These are phyloP conservation scores for Cucurbita moschata DNA, from an alignment of 306 rosid genomes.

Conservation along the genomic window DNA sequence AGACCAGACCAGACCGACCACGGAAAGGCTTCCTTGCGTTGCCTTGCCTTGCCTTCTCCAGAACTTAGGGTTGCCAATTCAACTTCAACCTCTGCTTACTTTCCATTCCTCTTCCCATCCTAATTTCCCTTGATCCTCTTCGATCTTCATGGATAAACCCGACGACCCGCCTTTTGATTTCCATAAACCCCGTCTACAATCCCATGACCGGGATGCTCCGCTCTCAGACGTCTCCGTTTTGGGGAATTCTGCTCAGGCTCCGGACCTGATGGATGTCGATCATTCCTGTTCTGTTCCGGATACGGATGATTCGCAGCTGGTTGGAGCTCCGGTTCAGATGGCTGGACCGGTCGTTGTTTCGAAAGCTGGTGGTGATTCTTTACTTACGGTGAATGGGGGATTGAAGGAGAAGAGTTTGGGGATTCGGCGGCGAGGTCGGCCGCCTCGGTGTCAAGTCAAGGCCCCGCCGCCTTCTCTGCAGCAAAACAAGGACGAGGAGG, in stretches of 20 bases:
- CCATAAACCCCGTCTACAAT: background rate
- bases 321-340: background rate
- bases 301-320: background rate
- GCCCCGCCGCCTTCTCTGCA: constrained; percentile 17
- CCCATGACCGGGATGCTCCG: background rate
- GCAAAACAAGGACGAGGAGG: constrained; percentile 58
- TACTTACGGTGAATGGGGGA: background rate
- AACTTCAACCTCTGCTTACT: background rate
- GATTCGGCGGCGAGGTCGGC: constrained; percentile 68
- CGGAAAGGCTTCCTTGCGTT: background rate
- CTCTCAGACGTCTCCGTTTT: background rate
- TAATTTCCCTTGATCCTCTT: too few species aligned
- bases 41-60: constrained; percentile 4
- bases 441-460: constrained; percentile 36
- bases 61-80: constrained; percentile 34
- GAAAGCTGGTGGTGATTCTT: background rate
- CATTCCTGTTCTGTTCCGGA: background rate
- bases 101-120: background rate
- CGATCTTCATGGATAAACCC: background rate
- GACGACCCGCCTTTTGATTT: background rate
- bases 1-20: constrained; percentile 17
- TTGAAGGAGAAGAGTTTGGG: constrained; percentile 17
- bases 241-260: background rate
- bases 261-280: background rate
- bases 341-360: background rate